These are phyloP conservation scores for Nemania sp. DNA, from an alignment of 2,329 filamentous ascomycete species.

Conservation along the genomic window DNA sequence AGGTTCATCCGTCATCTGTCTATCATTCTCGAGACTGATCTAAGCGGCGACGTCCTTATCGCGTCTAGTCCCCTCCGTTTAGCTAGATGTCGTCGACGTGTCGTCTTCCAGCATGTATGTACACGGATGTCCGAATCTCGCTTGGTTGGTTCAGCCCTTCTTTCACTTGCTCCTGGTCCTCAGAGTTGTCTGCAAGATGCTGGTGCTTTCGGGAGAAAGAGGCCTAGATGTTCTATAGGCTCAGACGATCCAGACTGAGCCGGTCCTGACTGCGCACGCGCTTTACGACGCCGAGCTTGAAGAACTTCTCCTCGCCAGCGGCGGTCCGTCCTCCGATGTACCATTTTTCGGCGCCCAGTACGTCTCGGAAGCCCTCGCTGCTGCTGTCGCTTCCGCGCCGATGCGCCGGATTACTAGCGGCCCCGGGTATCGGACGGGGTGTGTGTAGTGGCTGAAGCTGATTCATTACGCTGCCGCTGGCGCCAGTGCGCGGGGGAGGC, in stretches of 20 bases:
- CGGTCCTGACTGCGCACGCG: constrained; percentile 74
- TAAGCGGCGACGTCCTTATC: neutral
- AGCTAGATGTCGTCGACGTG: neutral
- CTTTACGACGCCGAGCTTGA: constrained; percentile 77
- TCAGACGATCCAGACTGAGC: constrained; percentile 74
- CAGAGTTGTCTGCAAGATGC: neutral
- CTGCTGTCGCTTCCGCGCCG: constrained; percentile 75
- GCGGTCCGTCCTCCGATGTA: constrained; percentile 80
- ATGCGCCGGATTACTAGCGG: constrained; percentile 36
- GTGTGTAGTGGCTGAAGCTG: constrained; percentile 39
- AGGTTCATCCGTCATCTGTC: neutral
- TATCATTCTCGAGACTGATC: constrained; percentile 2
- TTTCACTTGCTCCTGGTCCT: neutral
- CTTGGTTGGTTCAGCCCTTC: neutral
- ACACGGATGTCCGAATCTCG: neutral
- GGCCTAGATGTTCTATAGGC: constrained; percentile 58
- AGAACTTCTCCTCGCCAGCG: constrained; percentile 78
- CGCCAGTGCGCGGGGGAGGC: constrained; percentile 12
- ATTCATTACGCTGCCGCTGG: constrained; percentile 39
- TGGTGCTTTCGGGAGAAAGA: neutral
- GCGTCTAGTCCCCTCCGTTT: neutral
- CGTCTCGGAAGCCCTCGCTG: constrained; percentile 76
- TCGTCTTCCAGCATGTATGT: neutral
- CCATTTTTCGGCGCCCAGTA: constrained; percentile 75
- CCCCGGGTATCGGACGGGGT: constrained; percentile 36